Evolutionary conservation across 2,329 filamentous ascomycete genomes (phyloP).

Genomic region (Aureobasidium sp.): DNA sequence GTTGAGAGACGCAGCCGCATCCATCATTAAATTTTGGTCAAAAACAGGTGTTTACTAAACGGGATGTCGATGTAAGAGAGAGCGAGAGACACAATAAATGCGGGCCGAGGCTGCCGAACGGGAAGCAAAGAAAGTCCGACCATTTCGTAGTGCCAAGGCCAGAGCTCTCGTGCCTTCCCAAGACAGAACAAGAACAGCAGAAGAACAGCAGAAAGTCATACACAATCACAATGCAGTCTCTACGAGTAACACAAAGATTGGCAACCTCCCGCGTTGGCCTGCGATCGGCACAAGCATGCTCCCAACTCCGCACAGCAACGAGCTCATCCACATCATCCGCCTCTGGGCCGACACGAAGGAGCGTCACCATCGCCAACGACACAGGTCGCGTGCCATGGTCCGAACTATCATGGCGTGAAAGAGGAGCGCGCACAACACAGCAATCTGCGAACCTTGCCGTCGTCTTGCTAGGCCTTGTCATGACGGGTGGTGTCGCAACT

Average conservation of each 20-base stretch:
- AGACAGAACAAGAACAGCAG: background rate
- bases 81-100: background rate
- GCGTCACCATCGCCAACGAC: constrained; percentile 79
- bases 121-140: too few relatives aligned
- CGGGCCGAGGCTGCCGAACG: constrained; percentile 7
- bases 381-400: constrained; percentile 76
- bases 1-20: constrained; percentile 24
- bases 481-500: constrained; percentile 73
- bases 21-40: background rate
- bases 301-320: constrained; percentile 20
- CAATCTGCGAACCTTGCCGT: constrained; percentile 84
- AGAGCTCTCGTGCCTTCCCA: background rate
- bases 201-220: background rate
- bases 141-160: constrained; percentile 4
- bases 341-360: constrained; percentile 46
- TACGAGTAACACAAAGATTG: background rate
- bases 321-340: constrained; percentile 34
- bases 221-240: background rate
- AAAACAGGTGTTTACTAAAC: background rate
- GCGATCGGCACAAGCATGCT: background rate
- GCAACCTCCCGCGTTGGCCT: background rate
- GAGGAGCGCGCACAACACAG: constrained; percentile 76
- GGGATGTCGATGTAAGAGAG: constrained; percentile 5
- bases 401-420: constrained; percentile 67
- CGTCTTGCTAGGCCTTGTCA: constrained; percentile 63